phyloP scores from a whole-genome alignment of 2,329 filamentous ascomycete genomes.

The Apiospora malaysiana region DNA sequence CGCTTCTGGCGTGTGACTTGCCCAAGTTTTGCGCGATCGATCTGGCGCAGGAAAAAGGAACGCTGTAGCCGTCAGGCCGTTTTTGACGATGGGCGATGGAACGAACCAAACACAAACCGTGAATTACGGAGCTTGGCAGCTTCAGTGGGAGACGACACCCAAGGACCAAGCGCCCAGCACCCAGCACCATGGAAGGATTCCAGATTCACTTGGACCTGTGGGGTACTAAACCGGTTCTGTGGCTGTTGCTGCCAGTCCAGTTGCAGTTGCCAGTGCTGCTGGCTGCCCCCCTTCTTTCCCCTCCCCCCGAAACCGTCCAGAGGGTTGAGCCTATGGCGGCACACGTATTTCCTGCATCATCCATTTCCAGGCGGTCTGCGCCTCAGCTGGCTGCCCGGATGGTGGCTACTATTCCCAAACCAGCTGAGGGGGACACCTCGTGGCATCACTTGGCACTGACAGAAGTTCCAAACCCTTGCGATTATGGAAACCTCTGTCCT shows the following conservation, averaged over 20 bases:
- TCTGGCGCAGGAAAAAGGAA: conserved; percentile 1
- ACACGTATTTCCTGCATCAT: conserved; percentile 11
- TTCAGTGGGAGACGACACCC: background rate
- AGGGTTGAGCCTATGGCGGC: background rate
- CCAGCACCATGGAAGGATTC: too few species aligned
- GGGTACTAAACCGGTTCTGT: conserved; percentile 17
- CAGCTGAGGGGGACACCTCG: background rate
- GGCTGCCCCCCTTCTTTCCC: background rate
- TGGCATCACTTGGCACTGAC: conserved; percentile 8
- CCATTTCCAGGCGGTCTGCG: conserved; percentile 14
- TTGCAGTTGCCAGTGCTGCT: too few species aligned
- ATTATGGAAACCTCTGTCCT: background rate
- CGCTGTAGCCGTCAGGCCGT: background rate
- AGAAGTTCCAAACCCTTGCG: background rate
- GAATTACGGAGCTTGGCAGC: conserved; percentile 4
- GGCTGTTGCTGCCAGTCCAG: background rate
- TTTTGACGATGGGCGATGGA: conserved; percentile 2
- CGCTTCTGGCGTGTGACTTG: conserved; percentile 17
- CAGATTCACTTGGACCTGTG: conserved; percentile 3
- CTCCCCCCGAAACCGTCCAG: background rate
- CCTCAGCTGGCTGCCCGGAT: conserved; percentile 3
- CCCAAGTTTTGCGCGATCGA: conserved; percentile 8
- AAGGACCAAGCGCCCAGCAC: too few species aligned
- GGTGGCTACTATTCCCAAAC: background rate
- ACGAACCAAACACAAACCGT: background rate